A percentile compares a stretch with the other conserved stretches of the same genome.
phyloP scores from a whole-genome alignment of 1,284 basidiomycete species.

The Chondrostereum purpureum region DNA sequence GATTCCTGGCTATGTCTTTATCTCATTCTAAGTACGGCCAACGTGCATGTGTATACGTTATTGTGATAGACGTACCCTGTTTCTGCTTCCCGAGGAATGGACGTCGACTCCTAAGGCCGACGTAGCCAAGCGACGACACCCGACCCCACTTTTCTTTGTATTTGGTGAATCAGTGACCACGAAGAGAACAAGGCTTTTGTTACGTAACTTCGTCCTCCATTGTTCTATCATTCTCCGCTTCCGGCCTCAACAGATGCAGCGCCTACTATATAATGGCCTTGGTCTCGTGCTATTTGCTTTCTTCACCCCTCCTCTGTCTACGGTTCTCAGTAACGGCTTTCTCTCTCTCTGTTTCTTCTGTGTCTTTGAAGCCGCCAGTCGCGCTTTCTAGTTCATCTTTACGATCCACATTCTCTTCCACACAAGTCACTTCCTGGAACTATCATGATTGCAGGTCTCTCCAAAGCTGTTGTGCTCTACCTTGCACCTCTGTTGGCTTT shows the following conservation, averaged over 20 bases:
- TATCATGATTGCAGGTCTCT: constrained; percentile 64
- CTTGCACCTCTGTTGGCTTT: constrained; percentile 62
- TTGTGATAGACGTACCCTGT: too few species aligned
- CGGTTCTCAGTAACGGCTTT: constrained; percentile 11
- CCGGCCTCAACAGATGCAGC: constrained; percentile 1
- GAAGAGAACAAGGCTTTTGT: background rate
- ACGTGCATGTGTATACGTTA: too few species aligned
- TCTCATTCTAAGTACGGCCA: too few species aligned
- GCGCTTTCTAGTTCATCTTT: constrained; percentile 18
- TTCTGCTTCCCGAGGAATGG: too few species aligned
- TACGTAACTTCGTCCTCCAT: background rate
- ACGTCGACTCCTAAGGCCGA: too few species aligned
- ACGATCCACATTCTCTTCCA: constrained; percentile 9
- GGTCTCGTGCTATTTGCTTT: background rate
- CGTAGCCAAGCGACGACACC: too few species aligned
- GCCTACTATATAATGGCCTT: constrained; percentile 1
- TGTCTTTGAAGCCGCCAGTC: constrained; percentile 26
- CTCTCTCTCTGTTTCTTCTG: too few species aligned
- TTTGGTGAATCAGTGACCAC: too few species aligned
- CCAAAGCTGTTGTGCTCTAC: constrained; percentile 64
- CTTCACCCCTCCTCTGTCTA: constrained; percentile 7
- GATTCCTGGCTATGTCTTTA: too few species aligned
- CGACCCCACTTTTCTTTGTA: too few species aligned
- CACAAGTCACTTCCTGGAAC: constrained; percentile 12
- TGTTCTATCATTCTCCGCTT: background rate